phyloP scores from a whole-genome alignment of 306 rosid species.

The Casuarina glauca region DNA sequence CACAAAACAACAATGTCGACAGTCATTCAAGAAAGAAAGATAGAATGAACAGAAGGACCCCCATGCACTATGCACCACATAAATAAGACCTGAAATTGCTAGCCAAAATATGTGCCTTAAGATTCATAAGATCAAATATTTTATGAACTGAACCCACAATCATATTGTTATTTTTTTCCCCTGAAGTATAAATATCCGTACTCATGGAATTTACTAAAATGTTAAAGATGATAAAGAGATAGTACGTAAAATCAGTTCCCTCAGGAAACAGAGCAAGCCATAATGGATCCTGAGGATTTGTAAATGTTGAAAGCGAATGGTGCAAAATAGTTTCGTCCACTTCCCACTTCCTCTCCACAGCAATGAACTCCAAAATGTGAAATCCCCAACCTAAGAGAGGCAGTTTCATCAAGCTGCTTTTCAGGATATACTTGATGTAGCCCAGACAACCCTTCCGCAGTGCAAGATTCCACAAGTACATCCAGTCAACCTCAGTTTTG shows the following conservation, averaged over 20 bases:
- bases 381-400: constrained; percentile 97
- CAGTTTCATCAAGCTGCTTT: constrained; percentile 90
- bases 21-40: not conserved
- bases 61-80: not conserved
- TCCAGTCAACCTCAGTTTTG: constrained; percentile 98
- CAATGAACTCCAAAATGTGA: constrained; percentile 88
- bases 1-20: not conserved
- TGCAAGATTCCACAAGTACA: constrained; percentile 98
- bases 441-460: constrained; percentile 80
- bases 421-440: constrained; percentile 79
- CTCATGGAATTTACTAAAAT: constrained; percentile 13
- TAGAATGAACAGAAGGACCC: not conserved
- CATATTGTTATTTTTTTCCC: not conserved
- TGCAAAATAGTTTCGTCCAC: constrained; percentile 61
- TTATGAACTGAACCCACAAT: constrained; percentile 2
- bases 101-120: constrained; percentile 22
- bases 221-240: constrained; percentile 25
- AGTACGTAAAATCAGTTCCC: constrained; percentile 93
- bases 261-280: constrained; percentile 96
- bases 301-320: constrained; percentile 56
- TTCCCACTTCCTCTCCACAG: constrained; percentile 95
- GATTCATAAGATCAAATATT: constrained; percentile 16
- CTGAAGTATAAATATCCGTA: constrained; percentile 4
- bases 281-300: constrained; percentile 66
- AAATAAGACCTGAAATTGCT: not conserved